Evolutionary conservation across 164 flowering plant genomes (phyloP).

Genomic region (Euptelea pleiosperma): DNA sequence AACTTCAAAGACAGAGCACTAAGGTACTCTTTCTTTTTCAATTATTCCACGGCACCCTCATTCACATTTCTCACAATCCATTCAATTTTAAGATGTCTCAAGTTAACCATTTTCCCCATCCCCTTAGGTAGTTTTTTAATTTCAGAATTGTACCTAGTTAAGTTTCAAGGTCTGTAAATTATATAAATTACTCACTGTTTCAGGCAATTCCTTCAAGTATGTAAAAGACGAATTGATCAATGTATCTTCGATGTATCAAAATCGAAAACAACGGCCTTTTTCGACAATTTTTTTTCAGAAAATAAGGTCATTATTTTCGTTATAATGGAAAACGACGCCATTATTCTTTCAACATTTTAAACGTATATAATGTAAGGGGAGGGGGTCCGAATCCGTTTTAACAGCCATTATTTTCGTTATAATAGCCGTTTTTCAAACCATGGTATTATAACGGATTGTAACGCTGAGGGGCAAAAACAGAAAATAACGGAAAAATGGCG

Average conservation of each 20-base stretch:
- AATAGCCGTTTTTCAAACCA: no score
- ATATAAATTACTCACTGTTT: neutral
- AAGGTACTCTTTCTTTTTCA: neutral
- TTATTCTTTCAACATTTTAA: no score
- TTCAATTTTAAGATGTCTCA: conserved; percentile 8
- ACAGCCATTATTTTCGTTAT: no score
- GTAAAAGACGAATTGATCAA: neutral
- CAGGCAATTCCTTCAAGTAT: neutral
- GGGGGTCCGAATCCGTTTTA: no score
- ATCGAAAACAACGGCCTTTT: no score
- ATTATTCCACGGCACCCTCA: neutral
- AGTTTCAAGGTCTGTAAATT: conserved; percentile 8
- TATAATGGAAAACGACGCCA: no score
- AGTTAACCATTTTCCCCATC: conserved; percentile 4
- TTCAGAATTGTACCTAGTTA: neutral
- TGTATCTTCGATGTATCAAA: conserved; percentile 8
- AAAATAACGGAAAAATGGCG: no score
- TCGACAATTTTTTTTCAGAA: no score
- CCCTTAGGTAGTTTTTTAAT: neutral
- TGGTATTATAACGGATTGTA: no score
- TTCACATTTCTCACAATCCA: neutral
- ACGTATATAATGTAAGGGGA: no score
- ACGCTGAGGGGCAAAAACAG: no score
- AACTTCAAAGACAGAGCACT: neutral
- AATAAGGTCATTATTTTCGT: no score